Percentiles rank a stretch among this genome's conserved stretches.
Conservation (phyloP, 1,284 basidiomycete genomes). For the Fomitopsis palustris region DNA sequence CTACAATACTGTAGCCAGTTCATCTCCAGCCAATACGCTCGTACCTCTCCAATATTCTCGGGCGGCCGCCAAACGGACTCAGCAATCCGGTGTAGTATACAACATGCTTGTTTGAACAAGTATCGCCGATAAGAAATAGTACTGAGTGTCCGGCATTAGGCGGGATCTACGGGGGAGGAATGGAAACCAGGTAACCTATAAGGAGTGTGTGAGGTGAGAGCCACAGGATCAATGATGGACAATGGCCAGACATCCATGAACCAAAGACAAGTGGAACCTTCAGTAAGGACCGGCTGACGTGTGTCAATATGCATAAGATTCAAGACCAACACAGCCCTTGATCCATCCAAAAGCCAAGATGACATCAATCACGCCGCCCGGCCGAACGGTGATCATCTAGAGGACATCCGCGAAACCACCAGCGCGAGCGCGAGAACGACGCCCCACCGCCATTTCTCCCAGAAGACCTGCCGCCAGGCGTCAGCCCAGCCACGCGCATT, state of each 20-base stretch:
- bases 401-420: slow-evolving; percentile 60
- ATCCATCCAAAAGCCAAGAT: background rate
- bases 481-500: slow-evolving; percentile 40
- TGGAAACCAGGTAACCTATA: slow-evolving; percentile 1
- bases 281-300: background rate
- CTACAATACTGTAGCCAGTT: no score
- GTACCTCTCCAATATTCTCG: background rate
- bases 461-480: slow-evolving; percentile 63
- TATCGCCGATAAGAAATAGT: slow-evolving; percentile 49
- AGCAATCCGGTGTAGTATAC: background rate
- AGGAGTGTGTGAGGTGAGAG: slow-evolving; percentile 4
- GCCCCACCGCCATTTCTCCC: slow-evolving; percentile 84
- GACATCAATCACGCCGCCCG: background rate
- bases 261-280: background rate
- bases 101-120: slow-evolving; percentile 13
- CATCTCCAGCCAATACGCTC: no score
- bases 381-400: background rate
- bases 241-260: background rate
- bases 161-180: background rate
- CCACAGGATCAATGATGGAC: background rate
- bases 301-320: background rate
- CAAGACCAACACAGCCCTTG: no score
- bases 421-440: slow-evolving; percentile 72
- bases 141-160: slow-evolving; percentile 41
- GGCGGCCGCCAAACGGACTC: background rate